Evolutionary conservation across 768 basidiomycete genomes (phyloP), one percentile per base, ranked within the genome.

Genomic region (Mycena haematopus): DNA sequence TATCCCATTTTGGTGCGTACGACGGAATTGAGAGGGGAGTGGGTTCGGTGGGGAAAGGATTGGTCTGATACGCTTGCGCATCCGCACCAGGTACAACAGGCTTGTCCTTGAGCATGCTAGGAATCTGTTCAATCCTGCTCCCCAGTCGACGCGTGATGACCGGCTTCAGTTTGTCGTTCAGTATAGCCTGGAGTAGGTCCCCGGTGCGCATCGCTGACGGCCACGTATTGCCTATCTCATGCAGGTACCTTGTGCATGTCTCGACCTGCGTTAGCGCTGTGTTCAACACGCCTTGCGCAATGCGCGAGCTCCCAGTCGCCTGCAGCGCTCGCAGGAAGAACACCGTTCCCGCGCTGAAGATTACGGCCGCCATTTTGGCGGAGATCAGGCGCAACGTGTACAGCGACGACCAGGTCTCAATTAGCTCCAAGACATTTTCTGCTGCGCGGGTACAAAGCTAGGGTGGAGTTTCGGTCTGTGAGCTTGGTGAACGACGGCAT

Each of bases 331-430:
- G 69, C 54, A 79, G 71, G 31, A 79, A 68, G 52, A 75, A 78
- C 50, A 76, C 71, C 15, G 79, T 79, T 10, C 78, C 79, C 2
- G 78, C 78, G 42, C 72, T 72, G 70, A 79, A 80, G 11, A 71
- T 61, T 52, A 76, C 70, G 57, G 79, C 78, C 24, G 75, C 69
- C 47, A 76, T 57, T 11, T 76, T 73, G 54, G 77, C 74, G 2
- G 78, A 74, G 13, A 70, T 68, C 63, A 72, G 76, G 33, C 79
- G 76, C 11, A 80, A 64, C 0, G 74, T 73, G 63, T 79, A 79
- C 22, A 73, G 73, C 38, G 65, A 65, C 31, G 74, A 71, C 74
- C 75, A 80, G 35, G 70, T 71, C 10, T 71, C 73, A 52, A 73
- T 58, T 22, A 77, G 68, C 3, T 70, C 66, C 58, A 36, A 15